A percentile compares a stretch with the other conserved stretches of the same genome.
These are phyloP conservation scores for Coemansia sp. DNA, from an alignment of 192 early-diverging fungal species.

Conservation along the genomic window DNA sequence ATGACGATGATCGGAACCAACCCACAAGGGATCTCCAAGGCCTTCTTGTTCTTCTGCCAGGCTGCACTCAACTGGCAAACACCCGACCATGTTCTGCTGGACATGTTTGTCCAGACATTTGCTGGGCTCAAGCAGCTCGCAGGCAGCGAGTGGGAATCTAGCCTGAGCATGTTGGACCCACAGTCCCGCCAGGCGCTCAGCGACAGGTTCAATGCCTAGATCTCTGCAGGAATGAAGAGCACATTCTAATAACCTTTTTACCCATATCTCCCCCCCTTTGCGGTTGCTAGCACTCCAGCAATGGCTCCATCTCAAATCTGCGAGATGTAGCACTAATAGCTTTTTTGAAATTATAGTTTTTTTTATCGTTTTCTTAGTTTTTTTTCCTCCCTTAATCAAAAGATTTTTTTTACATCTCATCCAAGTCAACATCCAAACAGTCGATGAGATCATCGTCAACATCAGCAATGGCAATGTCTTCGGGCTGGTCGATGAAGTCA, in stretches of 20 bases:
- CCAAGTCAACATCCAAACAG: slow-evolving; percentile 47
- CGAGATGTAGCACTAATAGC: not conserved
- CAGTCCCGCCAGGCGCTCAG: slow-evolving; percentile 45
- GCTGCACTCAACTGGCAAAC: slow-evolving; percentile 78
- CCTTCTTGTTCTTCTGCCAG: slow-evolving; percentile 75
- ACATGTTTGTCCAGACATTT: slow-evolving; percentile 56
- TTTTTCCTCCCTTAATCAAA: slow-evolving; percentile 1
- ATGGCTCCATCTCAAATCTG: not conserved
- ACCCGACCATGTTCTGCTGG: slow-evolving; percentile 48
- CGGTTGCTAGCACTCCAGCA: slow-evolving; percentile 1
- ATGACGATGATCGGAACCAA: slow-evolving; percentile 91
- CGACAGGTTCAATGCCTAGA: slow-evolving; percentile 43
- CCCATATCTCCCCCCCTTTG: not conserved
- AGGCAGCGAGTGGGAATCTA: slow-evolving; percentile 48
- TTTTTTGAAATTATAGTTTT: slow-evolving; percentile 20
- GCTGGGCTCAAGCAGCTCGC: slow-evolving; percentile 54
- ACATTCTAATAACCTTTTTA: not conserved
- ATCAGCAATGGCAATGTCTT: slow-evolving; percentile 5
- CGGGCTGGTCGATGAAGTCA: not conserved
- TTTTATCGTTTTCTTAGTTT: slow-evolving; percentile 7
- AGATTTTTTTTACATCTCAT: slow-evolving; percentile 32
- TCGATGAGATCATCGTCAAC: slow-evolving; percentile 34
- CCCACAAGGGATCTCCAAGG: slow-evolving; percentile 77
- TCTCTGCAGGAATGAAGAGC: not conserved
- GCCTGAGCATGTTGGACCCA: slow-evolving; percentile 44